These are phyloP conservation scores for Monilinia fructicola DNA, from an alignment of 2,329 filamentous ascomycete species.

Conservation along the genomic window DNA sequence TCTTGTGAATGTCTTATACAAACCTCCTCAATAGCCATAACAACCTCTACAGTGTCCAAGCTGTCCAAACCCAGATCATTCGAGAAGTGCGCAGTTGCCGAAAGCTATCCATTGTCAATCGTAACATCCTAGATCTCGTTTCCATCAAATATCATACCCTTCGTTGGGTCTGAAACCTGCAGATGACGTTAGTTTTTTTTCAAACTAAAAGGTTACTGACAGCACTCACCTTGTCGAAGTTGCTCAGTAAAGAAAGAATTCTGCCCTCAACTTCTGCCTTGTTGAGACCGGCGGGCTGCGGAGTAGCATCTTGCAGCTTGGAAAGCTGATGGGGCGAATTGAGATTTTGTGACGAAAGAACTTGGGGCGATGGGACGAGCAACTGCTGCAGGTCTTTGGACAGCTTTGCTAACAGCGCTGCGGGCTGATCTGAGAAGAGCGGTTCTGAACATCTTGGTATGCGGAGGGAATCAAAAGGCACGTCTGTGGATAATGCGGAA, in stretches of 20 bases:
- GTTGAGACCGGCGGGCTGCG: conserved; percentile 69
- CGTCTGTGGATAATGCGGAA: conserved; percentile 21
- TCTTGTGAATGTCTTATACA: conserved; percentile 22
- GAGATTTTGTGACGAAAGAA: conserved; percentile 61
- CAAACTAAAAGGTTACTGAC: background rate
- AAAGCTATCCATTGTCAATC: conserved; percentile 62
- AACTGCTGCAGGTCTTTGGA: conserved; percentile 53
- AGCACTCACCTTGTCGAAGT: conserved; percentile 86
- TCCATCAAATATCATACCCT: conserved; percentile 51
- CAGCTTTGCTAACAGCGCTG: conserved; percentile 48
- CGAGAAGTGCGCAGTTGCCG: conserved; percentile 80
- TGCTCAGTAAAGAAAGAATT: conserved; percentile 88
- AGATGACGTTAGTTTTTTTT: conserved; percentile 31
- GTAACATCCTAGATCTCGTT: conserved; percentile 21
- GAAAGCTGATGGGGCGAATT: conserved; percentile 63
- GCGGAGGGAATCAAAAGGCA: conserved; percentile 27
- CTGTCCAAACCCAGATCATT: conserved; percentile 97
- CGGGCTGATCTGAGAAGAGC: conserved; percentile 77
- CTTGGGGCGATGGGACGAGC: conserved; percentile 59
- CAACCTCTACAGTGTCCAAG: conserved; percentile 97
- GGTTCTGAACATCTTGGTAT: conserved; percentile 80
- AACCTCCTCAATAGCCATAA: conserved; percentile 99
- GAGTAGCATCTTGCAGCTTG: conserved; percentile 82
- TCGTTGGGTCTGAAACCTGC: conserved; percentile 66
- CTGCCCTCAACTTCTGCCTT: conserved; percentile 86